Evolutionary conservation across 2,329 filamentous ascomycete species (phyloP).

Genomic region (Pezicula carpinea): DNA sequence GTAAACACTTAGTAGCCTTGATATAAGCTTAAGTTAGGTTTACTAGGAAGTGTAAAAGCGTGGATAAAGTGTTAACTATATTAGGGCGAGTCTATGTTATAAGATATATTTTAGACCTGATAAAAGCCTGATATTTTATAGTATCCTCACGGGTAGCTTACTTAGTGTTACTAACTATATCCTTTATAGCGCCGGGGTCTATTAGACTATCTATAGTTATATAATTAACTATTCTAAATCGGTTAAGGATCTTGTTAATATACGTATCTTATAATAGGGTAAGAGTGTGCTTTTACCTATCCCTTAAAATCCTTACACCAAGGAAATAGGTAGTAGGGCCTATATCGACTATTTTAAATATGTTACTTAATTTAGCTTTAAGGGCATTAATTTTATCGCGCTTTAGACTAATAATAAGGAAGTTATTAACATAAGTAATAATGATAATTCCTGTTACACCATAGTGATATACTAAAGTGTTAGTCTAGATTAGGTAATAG

Average conservation of each 20-base stretch:
- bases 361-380: slow-evolving; percentile 12
- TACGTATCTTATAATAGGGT: slow-evolving; percentile 18
- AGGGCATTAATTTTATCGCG: slow-evolving; percentile 1
- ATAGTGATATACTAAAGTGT: slow-evolving; percentile 16
- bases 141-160: neutral
- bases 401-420: slow-evolving; percentile 14
- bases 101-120: slow-evolving; percentile 8
- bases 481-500: slow-evolving; percentile 9
- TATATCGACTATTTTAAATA: slow-evolving; percentile 26
- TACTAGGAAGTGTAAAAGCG: neutral
- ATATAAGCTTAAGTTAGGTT: slow-evolving; percentile 3
- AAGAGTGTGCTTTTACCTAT: slow-evolving; percentile 1
- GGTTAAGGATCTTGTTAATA: slow-evolving; percentile 16
- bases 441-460: slow-evolving; percentile 8
- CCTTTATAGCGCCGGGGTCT: slow-evolving; percentile 1
- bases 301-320: slow-evolving; percentile 18
- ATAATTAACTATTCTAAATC: slow-evolving; percentile 8
- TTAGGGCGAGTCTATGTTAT: slow-evolving; percentile 8
- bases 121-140: neutral
- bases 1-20: slow-evolving; percentile 2
- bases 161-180: neutral
- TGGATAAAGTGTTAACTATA: slow-evolving; percentile 3
- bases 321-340: slow-evolving; percentile 19
- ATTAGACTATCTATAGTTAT: slow-evolving; percentile 11
- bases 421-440: slow-evolving; percentile 25